phyloP scores from a whole-genome alignment of 345 rosid species.

The Trapa incisa region DNA sequence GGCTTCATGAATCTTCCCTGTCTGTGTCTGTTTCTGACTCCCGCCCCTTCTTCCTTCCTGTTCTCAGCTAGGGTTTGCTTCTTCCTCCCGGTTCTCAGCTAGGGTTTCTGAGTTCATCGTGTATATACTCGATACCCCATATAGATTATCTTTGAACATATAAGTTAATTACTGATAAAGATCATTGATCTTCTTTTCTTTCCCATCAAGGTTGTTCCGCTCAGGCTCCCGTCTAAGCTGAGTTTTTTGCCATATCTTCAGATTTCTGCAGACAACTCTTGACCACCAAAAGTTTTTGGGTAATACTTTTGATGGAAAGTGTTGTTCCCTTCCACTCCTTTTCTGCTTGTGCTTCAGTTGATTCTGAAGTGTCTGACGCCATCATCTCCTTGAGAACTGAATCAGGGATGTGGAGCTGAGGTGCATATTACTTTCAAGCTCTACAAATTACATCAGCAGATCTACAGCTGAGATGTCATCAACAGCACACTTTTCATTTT shows the following conservation, averaged over 20 bases:
- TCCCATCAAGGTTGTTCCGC: background rate
- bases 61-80: slow-evolving; percentile 18
- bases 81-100: slow-evolving; percentile 9
- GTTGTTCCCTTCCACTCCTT: too few species aligned
- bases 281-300: background rate
- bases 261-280: background rate
- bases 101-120: slow-evolving; percentile 14
- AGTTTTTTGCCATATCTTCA: background rate
- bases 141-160: background rate
- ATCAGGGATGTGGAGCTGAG: background rate
- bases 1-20: slow-evolving; percentile 31
- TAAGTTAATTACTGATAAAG: background rate
- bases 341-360: background rate
- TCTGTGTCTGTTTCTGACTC: slow-evolving; percentile 19
- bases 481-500: background rate
- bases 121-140: background rate
- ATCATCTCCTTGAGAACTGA: background rate
- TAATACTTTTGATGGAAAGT: background rate
- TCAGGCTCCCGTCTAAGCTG: background rate
- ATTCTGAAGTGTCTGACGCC: background rate
- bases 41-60: slow-evolving; percentile 7
- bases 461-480: background rate
- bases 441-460: background rate
- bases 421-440: background rate
- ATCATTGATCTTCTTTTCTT: background rate